Percentiles rank a stretch among this genome's conserved stretches.
phyloP scores from a whole-genome alignment of 345 rosid species.

The Aquilaria sinensis region DNA sequence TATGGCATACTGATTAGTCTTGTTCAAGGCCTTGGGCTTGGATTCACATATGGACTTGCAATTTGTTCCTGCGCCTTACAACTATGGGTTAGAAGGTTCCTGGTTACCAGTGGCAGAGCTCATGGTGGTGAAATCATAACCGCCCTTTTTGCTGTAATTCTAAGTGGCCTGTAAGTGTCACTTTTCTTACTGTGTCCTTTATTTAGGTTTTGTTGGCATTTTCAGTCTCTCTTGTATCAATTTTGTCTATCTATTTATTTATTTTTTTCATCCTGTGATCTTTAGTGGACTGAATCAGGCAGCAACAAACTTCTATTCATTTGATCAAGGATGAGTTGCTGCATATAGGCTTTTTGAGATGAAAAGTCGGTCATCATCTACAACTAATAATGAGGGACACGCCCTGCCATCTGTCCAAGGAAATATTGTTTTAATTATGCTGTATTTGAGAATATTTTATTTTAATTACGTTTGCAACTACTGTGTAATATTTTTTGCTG shows the following conservation, averaged over 20 bases:
- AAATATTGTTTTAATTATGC: too few relatives aligned
- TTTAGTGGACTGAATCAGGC: conserved; percentile 97
- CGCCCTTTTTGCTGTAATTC: conserved; percentile 85
- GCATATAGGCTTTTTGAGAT: conserved; percentile 98
- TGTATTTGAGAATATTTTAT: too few relatives aligned
- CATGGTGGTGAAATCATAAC: conserved; percentile 91
- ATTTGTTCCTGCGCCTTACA: conserved; percentile 96
- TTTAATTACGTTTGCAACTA: too few relatives aligned
- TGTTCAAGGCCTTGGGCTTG: conserved; percentile 99
- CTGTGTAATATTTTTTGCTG: too few relatives aligned
- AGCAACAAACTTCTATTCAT: conserved; percentile 96
- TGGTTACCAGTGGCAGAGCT: conserved; percentile 48
- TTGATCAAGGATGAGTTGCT: conserved; percentile 99
- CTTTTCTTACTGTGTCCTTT: conserved; percentile 13
- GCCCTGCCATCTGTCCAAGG: conserved; percentile 59
- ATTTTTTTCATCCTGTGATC: conserved; percentile 10
- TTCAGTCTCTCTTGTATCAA: conserved; percentile 10
- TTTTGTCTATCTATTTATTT: background rate
- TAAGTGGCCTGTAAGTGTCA: conserved; percentile 96
- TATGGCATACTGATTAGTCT: conserved; percentile 92
- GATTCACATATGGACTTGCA: conserved; percentile 97
- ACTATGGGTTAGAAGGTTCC: conserved; percentile 90
- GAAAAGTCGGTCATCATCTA: conserved; percentile 89
- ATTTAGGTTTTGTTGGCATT: background rate
- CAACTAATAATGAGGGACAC: conserved; percentile 71